Percentiles rank a stretch among this genome's conserved stretches.
These are phyloP conservation scores for Colletotrichum horii DNA, from an alignment of 2,329 filamentous ascomycete species.

Conservation along the genomic window DNA sequence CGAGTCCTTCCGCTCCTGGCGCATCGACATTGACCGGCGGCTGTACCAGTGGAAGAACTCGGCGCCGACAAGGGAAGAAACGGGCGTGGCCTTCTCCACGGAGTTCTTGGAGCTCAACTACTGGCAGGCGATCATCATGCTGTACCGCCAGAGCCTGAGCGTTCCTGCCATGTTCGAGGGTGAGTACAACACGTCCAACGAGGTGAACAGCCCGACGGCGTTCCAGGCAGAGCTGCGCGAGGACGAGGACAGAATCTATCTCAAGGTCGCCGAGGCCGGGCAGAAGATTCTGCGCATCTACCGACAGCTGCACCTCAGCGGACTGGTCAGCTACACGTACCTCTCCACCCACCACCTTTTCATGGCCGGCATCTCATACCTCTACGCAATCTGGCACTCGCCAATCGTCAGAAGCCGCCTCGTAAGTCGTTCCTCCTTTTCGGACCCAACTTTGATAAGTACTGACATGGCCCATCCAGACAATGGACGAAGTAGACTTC, in stretches of 20 bases:
- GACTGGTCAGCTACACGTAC: conserved; percentile 95
- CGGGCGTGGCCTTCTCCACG: conserved; percentile 86
- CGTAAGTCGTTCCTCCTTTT: conserved; percentile 57
- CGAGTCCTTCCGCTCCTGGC: conserved; percentile 86
- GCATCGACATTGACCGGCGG: conserved; percentile 83
- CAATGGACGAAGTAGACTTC: conserved; percentile 96
- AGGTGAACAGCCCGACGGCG: conserved; percentile 67
- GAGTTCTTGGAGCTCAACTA: conserved; percentile 96
- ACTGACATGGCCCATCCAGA: conserved; percentile 48
- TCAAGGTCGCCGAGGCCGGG: conserved; percentile 93
- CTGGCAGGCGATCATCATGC: conserved; percentile 96
- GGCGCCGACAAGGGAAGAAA: conserved; percentile 78
- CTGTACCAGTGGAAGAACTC: conserved; percentile 86
- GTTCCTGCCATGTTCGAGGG: conserved; percentile 85
- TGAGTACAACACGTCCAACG: conserved; percentile 72
- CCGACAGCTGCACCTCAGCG: conserved; percentile 83
- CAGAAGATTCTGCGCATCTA: conserved; percentile 93
- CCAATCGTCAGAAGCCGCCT: conserved; percentile 84
- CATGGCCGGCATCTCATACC: conserved; percentile 95
- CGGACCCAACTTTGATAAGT: not conserved
- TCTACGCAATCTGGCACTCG: conserved; percentile 98
- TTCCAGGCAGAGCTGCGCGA: conserved; percentile 71
- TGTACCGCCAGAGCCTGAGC: conserved; percentile 89
- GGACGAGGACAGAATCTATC: conserved; percentile 89
- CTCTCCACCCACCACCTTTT: conserved; percentile 95